phyloP scores from a whole-genome alignment of 345 rosid species.

The Eucalyptus sideroxylon region DNA sequence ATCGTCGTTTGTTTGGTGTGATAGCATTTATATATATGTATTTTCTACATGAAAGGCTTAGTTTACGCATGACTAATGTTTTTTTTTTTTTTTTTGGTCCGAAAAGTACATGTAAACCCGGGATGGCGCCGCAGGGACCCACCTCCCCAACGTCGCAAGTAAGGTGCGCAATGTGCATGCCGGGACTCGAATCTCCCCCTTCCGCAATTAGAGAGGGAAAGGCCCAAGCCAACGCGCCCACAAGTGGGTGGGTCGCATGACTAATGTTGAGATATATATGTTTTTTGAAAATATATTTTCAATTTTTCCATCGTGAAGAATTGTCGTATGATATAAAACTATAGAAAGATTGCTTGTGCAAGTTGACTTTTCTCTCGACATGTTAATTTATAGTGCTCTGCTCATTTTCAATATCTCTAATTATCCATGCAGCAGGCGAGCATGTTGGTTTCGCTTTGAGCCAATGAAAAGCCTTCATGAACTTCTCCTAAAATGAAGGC shows the following conservation, averaged over 20 bases:
- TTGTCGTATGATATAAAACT: background rate
- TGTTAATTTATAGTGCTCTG: background rate
- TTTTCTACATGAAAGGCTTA: background rate
- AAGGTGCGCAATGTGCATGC: too few relatives aligned
- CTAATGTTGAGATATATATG: background rate
- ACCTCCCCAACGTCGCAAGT: too few relatives aligned
- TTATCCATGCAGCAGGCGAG: background rate
- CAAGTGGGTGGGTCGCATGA: too few relatives aligned
- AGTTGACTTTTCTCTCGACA: background rate
- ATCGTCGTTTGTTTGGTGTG: background rate
- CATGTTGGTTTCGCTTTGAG: background rate
- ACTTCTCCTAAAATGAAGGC: background rate
- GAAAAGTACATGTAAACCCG: too few relatives aligned
- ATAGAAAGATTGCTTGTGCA: background rate
- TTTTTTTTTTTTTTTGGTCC: too few relatives aligned
- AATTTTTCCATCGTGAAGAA: background rate
- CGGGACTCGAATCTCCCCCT: too few relatives aligned
- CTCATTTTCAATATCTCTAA: background rate
- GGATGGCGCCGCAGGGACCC: too few relatives aligned
- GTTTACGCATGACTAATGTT: background rate
- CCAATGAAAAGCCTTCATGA: background rate
- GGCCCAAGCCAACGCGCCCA: too few relatives aligned
- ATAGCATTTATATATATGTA: background rate
- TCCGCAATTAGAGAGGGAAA: too few relatives aligned
- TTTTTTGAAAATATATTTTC: background rate